Evolutionary conservation across 768 basidiomycete genomes (phyloP).

Genomic region (Suillus subalutaceus): DNA sequence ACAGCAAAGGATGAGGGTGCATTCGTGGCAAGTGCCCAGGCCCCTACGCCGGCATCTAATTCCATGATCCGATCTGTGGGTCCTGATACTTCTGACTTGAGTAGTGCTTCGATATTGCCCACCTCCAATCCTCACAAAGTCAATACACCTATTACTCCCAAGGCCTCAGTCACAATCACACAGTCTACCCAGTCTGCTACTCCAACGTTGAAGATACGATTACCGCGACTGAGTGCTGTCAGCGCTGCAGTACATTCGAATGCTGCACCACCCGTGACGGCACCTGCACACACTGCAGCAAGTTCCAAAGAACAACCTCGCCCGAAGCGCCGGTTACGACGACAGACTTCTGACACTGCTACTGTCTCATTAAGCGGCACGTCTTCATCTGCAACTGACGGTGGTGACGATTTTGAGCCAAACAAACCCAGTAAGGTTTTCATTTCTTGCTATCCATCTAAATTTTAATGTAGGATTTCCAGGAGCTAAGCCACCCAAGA

Average conservation of each 20-base stretch:
- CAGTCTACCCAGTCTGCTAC: constrained; percentile 35
- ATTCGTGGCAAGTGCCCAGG: constrained; percentile 8
- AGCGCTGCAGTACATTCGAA: constrained; percentile 28
- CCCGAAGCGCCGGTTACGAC: constrained; percentile 29
- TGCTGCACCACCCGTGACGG: constrained; percentile 19
- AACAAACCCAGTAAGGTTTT: constrained; percentile 32
- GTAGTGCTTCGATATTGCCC: not conserved
- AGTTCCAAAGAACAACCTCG: constrained; percentile 28
- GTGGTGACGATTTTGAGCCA: constrained; percentile 27
- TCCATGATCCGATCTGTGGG: constrained; percentile 1
- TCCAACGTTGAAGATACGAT: constrained; percentile 37
- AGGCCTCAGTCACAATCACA: constrained; percentile 38
- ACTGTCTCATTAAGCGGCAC: constrained; percentile 34
- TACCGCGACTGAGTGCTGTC: constrained; percentile 35
- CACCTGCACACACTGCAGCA: constrained; percentile 26
- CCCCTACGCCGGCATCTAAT: constrained; percentile 20
- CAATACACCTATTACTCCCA: constrained; percentile 32
- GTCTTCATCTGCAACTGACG: constrained; percentile 34
- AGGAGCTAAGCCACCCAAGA: not conserved
- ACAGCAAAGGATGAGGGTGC: constrained; percentile 21
- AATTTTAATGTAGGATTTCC: not conserved
- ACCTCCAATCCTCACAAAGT: constrained; percentile 2
- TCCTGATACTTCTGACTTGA: constrained; percentile 4
- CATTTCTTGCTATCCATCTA: not conserved
- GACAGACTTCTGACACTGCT: constrained; percentile 27